phyloP scores from a whole-genome alignment of 805 yeast genomes.

The Candida michaelii region DNA sequence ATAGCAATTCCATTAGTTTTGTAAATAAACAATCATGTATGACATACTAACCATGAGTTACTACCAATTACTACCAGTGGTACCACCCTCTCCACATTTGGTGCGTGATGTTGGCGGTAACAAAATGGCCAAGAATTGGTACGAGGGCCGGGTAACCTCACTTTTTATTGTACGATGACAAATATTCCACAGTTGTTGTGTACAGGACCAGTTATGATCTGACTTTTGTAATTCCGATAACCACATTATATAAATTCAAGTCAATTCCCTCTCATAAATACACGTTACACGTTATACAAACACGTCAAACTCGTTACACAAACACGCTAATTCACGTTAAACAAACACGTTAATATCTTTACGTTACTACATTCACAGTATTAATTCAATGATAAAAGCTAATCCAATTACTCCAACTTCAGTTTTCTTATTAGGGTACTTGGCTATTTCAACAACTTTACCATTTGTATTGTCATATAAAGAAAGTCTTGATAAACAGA shows the following conservation, averaged over 20 bases:
- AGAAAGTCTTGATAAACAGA: constrained; percentile 26
- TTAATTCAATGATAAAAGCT: constrained; percentile 2
- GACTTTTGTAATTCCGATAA: constrained; percentile 5
- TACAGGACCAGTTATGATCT: constrained; percentile 6
- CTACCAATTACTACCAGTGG: background rate
- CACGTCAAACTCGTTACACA: background rate
- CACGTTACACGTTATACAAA: background rate
- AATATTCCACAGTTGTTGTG: constrained; percentile 1
- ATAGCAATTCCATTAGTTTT: no score
- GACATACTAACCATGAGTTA: background rate
- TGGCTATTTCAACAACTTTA: constrained; percentile 37
- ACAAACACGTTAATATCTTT: background rate
- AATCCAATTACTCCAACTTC: constrained; percentile 14
- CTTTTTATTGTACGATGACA: constrained; percentile 1
- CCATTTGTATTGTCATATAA: constrained; percentile 43
- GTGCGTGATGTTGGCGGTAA: no score
- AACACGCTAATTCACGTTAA: background rate
- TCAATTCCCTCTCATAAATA: background rate
- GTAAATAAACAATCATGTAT: no score
- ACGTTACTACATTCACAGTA: background rate
- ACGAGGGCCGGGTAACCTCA: background rate
- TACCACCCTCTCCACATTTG: no score
- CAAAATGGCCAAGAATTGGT: no score
- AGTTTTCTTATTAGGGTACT: constrained; percentile 33
- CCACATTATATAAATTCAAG: constrained; percentile 1